Evolutionary conservation across 768 basidiomycete genomes (phyloP).

Genomic region (Pleurotus giganteus): DNA sequence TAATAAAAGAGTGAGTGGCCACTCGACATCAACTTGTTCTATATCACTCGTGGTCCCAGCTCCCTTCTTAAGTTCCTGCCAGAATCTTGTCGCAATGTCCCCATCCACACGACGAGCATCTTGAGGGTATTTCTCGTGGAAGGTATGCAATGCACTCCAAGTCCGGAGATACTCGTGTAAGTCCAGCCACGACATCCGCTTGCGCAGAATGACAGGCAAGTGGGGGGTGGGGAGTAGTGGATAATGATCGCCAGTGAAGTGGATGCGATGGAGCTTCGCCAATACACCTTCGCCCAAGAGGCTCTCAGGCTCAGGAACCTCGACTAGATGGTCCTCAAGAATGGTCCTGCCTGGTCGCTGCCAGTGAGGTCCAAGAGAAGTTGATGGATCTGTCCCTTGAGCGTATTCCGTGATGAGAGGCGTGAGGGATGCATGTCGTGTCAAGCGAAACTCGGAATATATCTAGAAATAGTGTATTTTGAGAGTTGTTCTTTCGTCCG

Average conservation of each 20-base stretch:
- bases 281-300: conserved; percentile 33
- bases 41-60: conserved; percentile 31
- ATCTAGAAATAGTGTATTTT: conserved; percentile 28
- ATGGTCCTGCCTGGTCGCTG: conserved; percentile 79
- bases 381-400: conserved; percentile 52
- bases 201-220: conserved; percentile 52
- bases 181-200: conserved; percentile 62
- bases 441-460: conserved; percentile 74
- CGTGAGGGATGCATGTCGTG: conserved; percentile 54
- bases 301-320: conserved; percentile 54
- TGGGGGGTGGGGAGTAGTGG: conserved; percentile 31
- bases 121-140: conserved; percentile 58
- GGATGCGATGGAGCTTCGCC: conserved; percentile 47
- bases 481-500: too few relatives aligned
- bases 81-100: conserved; percentile 64
- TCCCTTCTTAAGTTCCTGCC: conserved; percentile 48
- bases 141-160: conserved; percentile 68
- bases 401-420: conserved; percentile 60
- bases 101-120: conserved; percentile 50
- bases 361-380: conserved; percentile 71
- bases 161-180: conserved; percentile 70
- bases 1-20: conserved; percentile 48
- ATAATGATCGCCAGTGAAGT: conserved; percentile 51
- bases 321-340: conserved; percentile 66
- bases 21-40: conserved; percentile 44